phyloP scores from a whole-genome alignment of 2,329 filamentous ascomycete species.

The Chaetomiaceae sp. region DNA sequence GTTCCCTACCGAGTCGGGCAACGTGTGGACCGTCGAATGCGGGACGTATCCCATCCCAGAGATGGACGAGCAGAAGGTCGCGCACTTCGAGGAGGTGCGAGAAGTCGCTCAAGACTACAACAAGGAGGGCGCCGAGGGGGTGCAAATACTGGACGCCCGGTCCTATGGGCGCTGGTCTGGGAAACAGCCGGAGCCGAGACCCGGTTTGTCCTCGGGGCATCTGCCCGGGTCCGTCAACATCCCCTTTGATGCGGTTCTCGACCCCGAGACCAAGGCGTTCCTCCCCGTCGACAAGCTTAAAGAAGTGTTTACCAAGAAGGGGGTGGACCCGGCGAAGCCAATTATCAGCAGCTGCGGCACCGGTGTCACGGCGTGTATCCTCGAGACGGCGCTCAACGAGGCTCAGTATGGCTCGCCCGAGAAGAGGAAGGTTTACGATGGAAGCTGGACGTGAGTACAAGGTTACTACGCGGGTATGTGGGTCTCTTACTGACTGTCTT shows the following conservation, averaged over 20 bases:
- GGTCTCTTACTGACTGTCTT: constrained; percentile 25
- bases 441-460: constrained; percentile 85
- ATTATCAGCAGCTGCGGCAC: constrained; percentile 89
- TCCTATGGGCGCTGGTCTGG: constrained; percentile 75
- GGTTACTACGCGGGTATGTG: neutral
- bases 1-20: constrained; percentile 73
- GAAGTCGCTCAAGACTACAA: constrained; percentile 69
- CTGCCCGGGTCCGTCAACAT: constrained; percentile 83
- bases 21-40: constrained; percentile 61
- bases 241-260: constrained; percentile 72
- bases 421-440: constrained; percentile 78
- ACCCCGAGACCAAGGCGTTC: constrained; percentile 75
- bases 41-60: constrained; percentile 59
- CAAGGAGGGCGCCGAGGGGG: constrained; percentile 74
- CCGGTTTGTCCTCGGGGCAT: constrained; percentile 82
- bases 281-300: constrained; percentile 65
- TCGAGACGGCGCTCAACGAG: constrained; percentile 79
- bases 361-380: constrained; percentile 84
- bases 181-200: constrained; percentile 75
- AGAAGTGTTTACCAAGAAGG: constrained; percentile 71
- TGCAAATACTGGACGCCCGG: constrained; percentile 86
- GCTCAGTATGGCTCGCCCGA: constrained; percentile 65
- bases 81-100: constrained; percentile 75
- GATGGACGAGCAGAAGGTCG: constrained; percentile 57
- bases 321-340: constrained; percentile 70